Base-by-base conservation (phyloP, 257 asterid genomes). In the Solanum pennellii region DNA sequence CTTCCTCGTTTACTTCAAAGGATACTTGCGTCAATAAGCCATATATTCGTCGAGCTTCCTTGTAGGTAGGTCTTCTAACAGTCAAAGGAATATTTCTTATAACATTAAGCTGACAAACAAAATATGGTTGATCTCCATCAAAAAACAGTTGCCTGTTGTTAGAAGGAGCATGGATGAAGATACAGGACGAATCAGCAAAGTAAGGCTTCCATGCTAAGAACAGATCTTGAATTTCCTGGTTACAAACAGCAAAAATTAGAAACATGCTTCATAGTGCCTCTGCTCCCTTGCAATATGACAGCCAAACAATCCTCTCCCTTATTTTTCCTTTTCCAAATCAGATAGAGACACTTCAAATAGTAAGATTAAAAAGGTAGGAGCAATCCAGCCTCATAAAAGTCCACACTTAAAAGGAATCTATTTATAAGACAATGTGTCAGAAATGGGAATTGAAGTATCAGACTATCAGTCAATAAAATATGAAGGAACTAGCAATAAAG, bases 21-120 rank as follows among this genome's bases (percentile, higher is more conserved):
- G 95, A 92, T 89, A 97, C 90, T 89, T 94, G 97, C 9, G 94
- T 91, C 89, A 97, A 86, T 72, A 93, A 90, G 87, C 88, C 88
- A 89, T 95, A 97, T 91, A 95, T 77, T 76, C 98, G 92, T 72
- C 83, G 93, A 80, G 99, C 98, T 92, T 95, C 99, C 91, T 92
- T 97, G 14, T 90, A 87, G 86, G 99, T 97, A 87, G 99, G 99
- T 88, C 99, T 93, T 89, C 98, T 89, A 59, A 94, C 94, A 72
- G 96, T 93, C 92, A 97, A 86, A 31, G 99, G 98, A 86, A 97
- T 89, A 91, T 93, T 94, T 91, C 95, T 90, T 87, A 95, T 91
- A 62, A 95, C 96, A 66, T 73, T 94, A 75, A 52, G 93, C 86
- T 90, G 94, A 80, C 95, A 93, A 86, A 77, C 66, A 87, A 97